Percentiles rank a stretch among this genome's conserved stretches.
Conservation (phyloP, 2,329 filamentous ascomycete species). For the Apiospora koreana region DNA sequence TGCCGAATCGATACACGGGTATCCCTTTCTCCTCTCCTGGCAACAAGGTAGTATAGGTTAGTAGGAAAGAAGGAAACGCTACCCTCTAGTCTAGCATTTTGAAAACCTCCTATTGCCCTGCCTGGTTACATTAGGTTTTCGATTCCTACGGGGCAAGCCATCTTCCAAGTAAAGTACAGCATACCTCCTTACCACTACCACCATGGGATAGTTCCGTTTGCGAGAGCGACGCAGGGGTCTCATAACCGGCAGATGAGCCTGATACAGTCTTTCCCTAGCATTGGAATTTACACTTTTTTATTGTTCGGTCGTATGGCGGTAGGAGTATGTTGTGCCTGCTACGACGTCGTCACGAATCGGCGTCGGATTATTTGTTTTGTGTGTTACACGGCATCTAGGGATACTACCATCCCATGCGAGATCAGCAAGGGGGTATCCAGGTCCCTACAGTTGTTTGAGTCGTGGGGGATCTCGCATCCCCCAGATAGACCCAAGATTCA, state of each 20-base stretch:
- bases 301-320: background rate
- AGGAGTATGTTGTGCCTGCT: background rate
- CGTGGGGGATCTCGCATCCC: too few relatives aligned
- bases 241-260: background rate
- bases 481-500: background rate
- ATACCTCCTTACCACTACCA: too few relatives aligned
- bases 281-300: background rate
- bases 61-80: background rate
- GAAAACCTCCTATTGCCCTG: background rate
- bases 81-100: background rate
- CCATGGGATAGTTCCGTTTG: too few relatives aligned
- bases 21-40: background rate
- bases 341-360: background rate
- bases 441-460: background rate
- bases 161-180: background rate
- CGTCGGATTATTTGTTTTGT: background rate
- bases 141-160: background rate
- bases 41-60: too few relatives aligned
- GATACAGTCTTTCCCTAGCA: background rate
- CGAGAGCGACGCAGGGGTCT: too few relatives aligned
- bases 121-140: too few relatives aligned
- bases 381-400: background rate
- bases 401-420: background rate
- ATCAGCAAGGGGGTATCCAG: background rate
- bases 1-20: background rate